phyloP scores from a whole-genome alignment of 2,329 filamentous ascomycete genomes.

The Dothideomycetes sp. region DNA sequence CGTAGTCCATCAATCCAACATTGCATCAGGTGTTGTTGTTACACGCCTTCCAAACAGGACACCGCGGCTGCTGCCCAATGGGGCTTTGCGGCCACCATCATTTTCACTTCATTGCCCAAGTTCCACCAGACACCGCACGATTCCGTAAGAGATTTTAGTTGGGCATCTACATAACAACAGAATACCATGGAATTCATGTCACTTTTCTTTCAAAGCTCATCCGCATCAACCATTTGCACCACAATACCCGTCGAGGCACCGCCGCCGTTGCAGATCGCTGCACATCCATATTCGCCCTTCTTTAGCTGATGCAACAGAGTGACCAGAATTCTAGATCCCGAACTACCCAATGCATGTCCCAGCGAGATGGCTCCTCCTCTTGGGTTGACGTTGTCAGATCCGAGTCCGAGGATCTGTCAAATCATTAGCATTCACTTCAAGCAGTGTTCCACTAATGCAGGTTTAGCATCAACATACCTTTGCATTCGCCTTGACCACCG shows the following conservation, averaged over 20 bases:
- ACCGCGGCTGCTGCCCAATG: too few species aligned
- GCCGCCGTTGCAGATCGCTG: conserved; percentile 93
- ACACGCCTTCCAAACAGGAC: too few species aligned
- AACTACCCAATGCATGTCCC: conserved; percentile 87
- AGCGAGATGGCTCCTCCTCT: conserved; percentile 85
- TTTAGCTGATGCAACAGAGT: conserved; percentile 86
- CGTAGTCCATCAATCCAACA: too few species aligned
- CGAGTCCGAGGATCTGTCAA: conserved; percentile 64
- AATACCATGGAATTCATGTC: too few species aligned
- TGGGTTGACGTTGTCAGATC: conserved; percentile 71
- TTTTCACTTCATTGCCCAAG: too few species aligned
- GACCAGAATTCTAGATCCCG: conserved; percentile 79
- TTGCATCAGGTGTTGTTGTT: not conserved
- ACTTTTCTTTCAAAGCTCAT: conserved; percentile 19
- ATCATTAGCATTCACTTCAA: conserved; percentile 10
- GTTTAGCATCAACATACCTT: too few species aligned
- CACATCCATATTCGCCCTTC: conserved; percentile 86
- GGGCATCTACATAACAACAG: too few species aligned
- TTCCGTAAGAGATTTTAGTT: too few species aligned
- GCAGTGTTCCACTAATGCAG: not conserved
- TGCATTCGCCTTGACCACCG: conserved; percentile 87
- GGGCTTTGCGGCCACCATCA: not conserved
- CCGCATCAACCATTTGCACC: conserved; percentile 61
- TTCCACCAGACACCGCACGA: too few species aligned
- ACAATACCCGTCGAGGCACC: conserved; percentile 86